These are phyloP conservation scores for Craterostigma plantagineum DNA, from an alignment of 257 asterid species.

Conservation along the genomic window DNA sequence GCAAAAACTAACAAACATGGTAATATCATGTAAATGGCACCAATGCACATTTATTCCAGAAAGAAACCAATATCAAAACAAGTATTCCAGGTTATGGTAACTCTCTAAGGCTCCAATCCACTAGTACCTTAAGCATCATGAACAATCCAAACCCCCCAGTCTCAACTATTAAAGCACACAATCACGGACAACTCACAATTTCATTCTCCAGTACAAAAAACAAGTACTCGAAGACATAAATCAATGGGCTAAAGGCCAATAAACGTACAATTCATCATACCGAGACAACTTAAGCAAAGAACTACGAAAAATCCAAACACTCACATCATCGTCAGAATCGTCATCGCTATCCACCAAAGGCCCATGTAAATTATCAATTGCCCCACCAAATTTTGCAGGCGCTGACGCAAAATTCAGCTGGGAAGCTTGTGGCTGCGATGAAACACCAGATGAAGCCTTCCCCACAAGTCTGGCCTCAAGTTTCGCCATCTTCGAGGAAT, in stretches of 20 bases:
- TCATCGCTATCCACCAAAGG: constrained; percentile 47
- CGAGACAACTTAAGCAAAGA: background rate
- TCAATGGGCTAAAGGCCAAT: background rate
- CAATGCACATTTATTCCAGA: too few relatives aligned
- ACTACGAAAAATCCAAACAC: constrained; percentile 14
- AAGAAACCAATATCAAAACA: too few relatives aligned
- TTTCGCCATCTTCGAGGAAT: constrained; percentile 66
- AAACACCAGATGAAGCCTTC: constrained; percentile 39
- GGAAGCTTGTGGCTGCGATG: constrained; percentile 17
- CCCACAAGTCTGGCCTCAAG: constrained; percentile 92
- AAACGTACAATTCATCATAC: background rate
- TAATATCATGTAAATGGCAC: too few relatives aligned
- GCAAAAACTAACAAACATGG: too few relatives aligned
- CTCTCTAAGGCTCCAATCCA: too few relatives aligned
- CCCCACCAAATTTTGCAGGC: constrained; percentile 25
- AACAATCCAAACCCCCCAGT: too few relatives aligned
- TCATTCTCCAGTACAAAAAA: too few relatives aligned
- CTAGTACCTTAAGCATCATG: too few relatives aligned
- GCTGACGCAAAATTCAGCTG: constrained; percentile 47
- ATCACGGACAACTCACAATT: too few relatives aligned
- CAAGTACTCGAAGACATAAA: too few relatives aligned
- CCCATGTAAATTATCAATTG: constrained; percentile 22
- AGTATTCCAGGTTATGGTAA: too few relatives aligned
- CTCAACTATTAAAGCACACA: too few relatives aligned
- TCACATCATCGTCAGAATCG: constrained; percentile 57